Base-by-base conservation (phyloP, 2,329 filamentous ascomycete species). In the Neofusicoccum umdonicola region DNA sequence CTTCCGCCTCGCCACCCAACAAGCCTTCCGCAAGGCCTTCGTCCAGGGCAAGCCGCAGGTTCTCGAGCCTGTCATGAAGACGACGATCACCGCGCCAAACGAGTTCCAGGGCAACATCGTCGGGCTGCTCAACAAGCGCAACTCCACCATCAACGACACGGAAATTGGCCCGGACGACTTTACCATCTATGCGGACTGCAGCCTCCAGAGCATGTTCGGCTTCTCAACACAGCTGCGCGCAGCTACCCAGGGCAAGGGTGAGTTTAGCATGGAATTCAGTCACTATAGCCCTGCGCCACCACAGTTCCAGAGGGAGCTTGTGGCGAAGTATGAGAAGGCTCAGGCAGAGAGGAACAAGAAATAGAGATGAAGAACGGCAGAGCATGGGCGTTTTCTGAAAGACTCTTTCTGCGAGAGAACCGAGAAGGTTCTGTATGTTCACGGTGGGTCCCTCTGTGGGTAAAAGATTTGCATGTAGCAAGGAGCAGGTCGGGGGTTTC, bases 241-340 rank as follows among this genome's bases (percentile, higher is more conserved):
- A 13, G 91, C 93, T 22, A 98, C 93, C 2, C 95, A 99, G 82
- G 95, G 95, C 67, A 99, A 99, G 85, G 95, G 95, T 73, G 95
- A 99, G 82, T 99, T 97, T 76, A 90, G 87, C 73, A 98, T 99
- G 95, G 95, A 99, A 81, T 99, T 99, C 74, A 95, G 91, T 78
- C 95, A 98, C 81, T 99, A 99, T 74, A 88, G 91, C 61, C 84
- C 92, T 60, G 92, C 95, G 66, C 90, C 93, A 56, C 87, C 88
- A 72, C 93, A 98, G 76, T 77, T 98, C 77, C 95, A 99, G 90
- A 90, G 86, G 78, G 88, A 91, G 75, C 78, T 91, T 57, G 81
- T 91, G 47, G 83, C 85, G 27, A 89, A 89, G 78, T 84, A 89
- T 72, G 82, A 88, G 73, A 90, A 90, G 81, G 83, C 84, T 68